Evolutionary conservation across 352 stramenopile genomes (phyloP).

Genomic region (Phytophthora pseudosyringae): DNA sequence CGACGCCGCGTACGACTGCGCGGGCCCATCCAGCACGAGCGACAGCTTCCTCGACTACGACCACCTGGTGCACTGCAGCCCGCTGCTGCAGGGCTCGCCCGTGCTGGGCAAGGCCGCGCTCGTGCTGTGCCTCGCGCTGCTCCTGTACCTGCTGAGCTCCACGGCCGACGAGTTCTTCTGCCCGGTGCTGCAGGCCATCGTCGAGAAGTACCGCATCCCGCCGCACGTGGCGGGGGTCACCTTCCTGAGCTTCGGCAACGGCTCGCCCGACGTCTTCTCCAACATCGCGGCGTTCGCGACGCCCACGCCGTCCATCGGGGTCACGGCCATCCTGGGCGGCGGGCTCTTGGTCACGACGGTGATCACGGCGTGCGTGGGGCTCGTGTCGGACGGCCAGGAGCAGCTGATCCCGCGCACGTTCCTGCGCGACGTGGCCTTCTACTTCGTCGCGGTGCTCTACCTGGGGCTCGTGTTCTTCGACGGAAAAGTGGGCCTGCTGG

Average conservation of each 20-base stretch:
- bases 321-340: conserved; percentile 74
- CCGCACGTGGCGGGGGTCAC: conserved; percentile 78
- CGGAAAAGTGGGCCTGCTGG: conserved; percentile 62
- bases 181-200: conserved; percentile 72
- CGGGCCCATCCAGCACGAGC: conserved; percentile 23
- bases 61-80: conserved; percentile 61
- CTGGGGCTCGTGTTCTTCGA: conserved; percentile 75
- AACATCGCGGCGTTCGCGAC: conserved; percentile 80
- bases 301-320: conserved; percentile 67
- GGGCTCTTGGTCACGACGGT: conserved; percentile 81
- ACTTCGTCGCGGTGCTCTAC: conserved; percentile 74
- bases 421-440: conserved; percentile 77
- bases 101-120: conserved; percentile 46
- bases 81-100: conserved; percentile 49
- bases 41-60: conserved; percentile 77
- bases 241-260: conserved; percentile 85
- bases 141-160: conserved; percentile 83
- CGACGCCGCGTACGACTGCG: conserved; percentile 36
- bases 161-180: conserved; percentile 88
- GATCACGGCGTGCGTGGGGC: conserved; percentile 70
- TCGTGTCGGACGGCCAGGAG: conserved; percentile 72
- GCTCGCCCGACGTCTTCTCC: conserved; percentile 80
- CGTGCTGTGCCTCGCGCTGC: conserved; percentile 55
- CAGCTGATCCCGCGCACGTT: conserved; percentile 82
- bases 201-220: conserved; percentile 80